phyloP scores from a whole-genome alignment of 148 eudicot genomes.

The Euryodendron excelsum region DNA sequence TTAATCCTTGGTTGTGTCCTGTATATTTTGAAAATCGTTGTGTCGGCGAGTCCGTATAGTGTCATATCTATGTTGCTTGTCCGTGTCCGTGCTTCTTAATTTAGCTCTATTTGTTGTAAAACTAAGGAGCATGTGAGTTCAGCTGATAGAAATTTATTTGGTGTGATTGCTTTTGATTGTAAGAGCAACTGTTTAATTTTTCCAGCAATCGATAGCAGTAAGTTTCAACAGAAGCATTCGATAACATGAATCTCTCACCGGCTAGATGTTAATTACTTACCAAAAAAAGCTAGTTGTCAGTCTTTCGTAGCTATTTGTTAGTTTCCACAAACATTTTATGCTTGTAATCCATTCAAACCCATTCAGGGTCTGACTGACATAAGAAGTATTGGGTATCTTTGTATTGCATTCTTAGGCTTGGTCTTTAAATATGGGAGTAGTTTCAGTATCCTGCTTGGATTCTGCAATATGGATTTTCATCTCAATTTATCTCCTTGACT shows the following conservation, averaged over 20 bases:
- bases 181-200: not conserved
- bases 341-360: not conserved
- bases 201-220: not conserved
- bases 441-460: not conserved
- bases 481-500: no score
- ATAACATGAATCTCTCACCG: not conserved
- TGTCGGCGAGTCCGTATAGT: no score
- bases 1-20: no score
- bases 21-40: no score
- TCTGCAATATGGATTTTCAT: no score
- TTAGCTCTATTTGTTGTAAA: not conserved
- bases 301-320: not conserved
- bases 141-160: not conserved
- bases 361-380: not conserved
- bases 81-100: no score
- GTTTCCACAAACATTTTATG: not conserved
- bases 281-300: not conserved
- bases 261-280: not conserved
- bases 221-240: not conserved
- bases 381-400: not conserved
- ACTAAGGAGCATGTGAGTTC: not conserved
- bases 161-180: not conserved
- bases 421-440: not conserved
- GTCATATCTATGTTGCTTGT: no score
- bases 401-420: not conserved